Evolutionary conservation across 129 eudicot genomes (phyloP), one percentile per base, ranked within the genome.

Genomic region (Apium graveolens): DNA sequence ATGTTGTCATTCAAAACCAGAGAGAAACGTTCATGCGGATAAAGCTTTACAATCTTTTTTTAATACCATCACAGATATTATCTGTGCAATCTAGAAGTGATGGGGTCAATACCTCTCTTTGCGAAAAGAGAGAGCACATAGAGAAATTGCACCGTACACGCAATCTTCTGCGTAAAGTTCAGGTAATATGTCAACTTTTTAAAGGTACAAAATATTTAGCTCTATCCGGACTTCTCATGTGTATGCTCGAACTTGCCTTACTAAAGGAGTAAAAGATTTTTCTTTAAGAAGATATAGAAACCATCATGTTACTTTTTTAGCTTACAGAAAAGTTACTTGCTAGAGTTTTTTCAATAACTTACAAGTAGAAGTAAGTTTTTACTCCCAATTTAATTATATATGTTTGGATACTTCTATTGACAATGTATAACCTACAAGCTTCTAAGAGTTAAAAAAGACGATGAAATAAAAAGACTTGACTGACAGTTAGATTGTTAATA

Each of bases 31-130:
- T 55, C 26, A 32, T 70, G 43, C 49, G 21, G 44, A 11, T 6
- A 75, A 78, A 80, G 44, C 41, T 43, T 78, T 53, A 77, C 62
- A 51, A 73, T 7, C 70, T 46, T 43, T 48, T 45, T 45, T 32
- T 32, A 5, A 32, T 53, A 65, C 83, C 53, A 48, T 85, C 84
- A 44, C 88, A 95, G 99, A 95, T 95, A 81, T 84, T 86, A 85
- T 90, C 99, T 51, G 99, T 95, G 77, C 99, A 95, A 85, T 95
- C 97, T 55, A 86, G 94, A 87, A 95, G 99, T 81, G 99, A 92
- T 62, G 96, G 99, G 81, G 97, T 92, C 83, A 92, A 95, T 78
- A 95, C 97, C 29, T 92, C 96, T 57, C 99, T 95, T 69, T 90
- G 87, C 73, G 91, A 86, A 82, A 95, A 95, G 86, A 90, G 99